Evolutionary conservation across 2,329 filamentous ascomycete genomes (phyloP), one percentile per base, ranked within the genome.

Genomic region (Ophiostoma sp.): DNA sequence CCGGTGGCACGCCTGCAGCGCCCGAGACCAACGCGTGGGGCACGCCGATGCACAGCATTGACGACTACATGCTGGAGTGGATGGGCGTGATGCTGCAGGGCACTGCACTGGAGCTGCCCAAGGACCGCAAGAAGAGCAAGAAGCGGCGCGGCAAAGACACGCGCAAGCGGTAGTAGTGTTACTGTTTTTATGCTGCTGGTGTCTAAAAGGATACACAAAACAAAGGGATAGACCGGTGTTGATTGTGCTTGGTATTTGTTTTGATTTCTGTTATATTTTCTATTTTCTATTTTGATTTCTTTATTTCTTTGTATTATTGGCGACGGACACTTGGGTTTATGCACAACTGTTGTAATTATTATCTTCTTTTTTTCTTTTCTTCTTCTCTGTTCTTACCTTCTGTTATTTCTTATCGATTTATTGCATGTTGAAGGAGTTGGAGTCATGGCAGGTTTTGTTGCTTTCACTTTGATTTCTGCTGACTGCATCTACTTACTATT

Each of bases 51-150:
- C 80, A 81, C 68, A 88, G 86, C 57, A 86, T 93, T 70, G 92
- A 94, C 76, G 88, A 93, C 68, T 93, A 90, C 77, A 89, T 95
- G 84, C 80, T 95, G 68, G 81, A 81, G 48, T 85, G 86, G 70
- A 92, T 94, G 88, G 84, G 85, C 65, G 88, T 80, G 73, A 82
- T 84, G 76, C 80, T 90, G 31, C 84, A 85, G 75, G 82, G 85
- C 67, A 87, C 86, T 33, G 83, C 86, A 68, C 78, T 90, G 70
- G 87, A 90, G 73, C 77, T 90, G 39, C 88, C 88, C 5, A 87
- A 84, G 79, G 87, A 90, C 75, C 88, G 86, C 78, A 89, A 87
- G 77, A 88, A 84, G 78, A 82, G 83, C 48, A 89, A 86, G 78
- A 87, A 82, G 78, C 87, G 82, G 77, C 83, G 81, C 75, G 85